Evolutionary conservation across 768 basidiomycete genomes (phyloP).

Genomic region (Glaciozyma martinii): DNA sequence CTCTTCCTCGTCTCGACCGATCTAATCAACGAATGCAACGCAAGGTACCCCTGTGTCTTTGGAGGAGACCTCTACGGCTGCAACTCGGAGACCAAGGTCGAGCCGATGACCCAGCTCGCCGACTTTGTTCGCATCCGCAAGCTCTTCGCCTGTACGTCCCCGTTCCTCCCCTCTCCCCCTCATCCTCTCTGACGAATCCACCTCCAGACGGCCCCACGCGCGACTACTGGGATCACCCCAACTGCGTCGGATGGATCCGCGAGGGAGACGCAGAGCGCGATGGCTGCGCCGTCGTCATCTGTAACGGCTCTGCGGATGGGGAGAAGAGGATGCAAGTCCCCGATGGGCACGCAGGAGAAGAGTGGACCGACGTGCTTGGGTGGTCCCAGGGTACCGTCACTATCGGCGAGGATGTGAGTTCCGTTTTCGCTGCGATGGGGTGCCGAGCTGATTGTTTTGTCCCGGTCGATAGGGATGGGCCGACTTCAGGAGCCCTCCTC

Average conservation of each 20-base stretch:
- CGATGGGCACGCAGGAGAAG: conserved; percentile 44
- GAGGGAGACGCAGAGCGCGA: conserved; percentile 41
- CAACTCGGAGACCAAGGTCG: conserved; percentile 33
- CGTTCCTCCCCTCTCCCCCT: not conserved
- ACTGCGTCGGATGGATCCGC: conserved; percentile 44
- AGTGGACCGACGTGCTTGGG: conserved; percentile 46
- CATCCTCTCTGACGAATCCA: not conserved
- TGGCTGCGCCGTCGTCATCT: conserved; percentile 39
- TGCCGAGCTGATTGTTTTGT: not conserved
- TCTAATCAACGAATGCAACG: conserved; percentile 25
- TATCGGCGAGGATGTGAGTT: conserved; percentile 42
- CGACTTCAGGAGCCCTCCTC: conserved; percentile 42
- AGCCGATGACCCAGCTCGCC: conserved; percentile 40
- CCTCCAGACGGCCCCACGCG: conserved; percentile 38
- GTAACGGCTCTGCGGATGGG: conserved; percentile 26
- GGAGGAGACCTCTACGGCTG: conserved; percentile 43
- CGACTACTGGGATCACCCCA: conserved; percentile 43
- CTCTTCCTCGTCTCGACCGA: not conserved
- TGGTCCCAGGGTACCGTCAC: conserved; percentile 44
- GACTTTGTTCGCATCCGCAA: conserved; percentile 39
- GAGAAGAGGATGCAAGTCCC: conserved; percentile 38
- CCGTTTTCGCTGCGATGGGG: too few species aligned
- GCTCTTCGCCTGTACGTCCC: conserved; percentile 21
- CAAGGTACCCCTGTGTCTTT: conserved; percentile 32
- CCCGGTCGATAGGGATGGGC: conserved; percentile 39